Percentiles rank a stretch among this genome's conserved stretches.
These are phyloP conservation scores for Hypoxylon trugodes DNA, from an alignment of 495 filamentous ascomycete genomes.

Conservation along the genomic window DNA sequence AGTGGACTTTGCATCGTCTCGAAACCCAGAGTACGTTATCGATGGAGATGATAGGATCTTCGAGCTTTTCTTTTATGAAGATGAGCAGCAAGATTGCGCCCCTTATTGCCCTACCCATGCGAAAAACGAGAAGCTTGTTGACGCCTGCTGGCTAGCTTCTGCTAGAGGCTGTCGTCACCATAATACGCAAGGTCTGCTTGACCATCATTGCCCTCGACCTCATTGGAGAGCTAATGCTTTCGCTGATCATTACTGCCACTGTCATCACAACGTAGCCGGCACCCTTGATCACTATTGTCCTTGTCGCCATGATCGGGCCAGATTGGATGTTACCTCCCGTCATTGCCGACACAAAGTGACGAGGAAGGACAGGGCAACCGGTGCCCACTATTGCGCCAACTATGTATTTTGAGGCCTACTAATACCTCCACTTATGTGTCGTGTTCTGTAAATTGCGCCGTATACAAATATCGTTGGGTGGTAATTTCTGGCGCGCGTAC, in stretches of 20 bases:
- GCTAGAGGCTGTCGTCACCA: slow-evolving; percentile 15
- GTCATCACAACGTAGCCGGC: neutral
- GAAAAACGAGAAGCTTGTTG: neutral
- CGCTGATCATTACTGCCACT: slow-evolving; percentile 29
- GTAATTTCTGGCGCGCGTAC: no score
- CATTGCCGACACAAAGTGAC: slow-evolving; percentile 13
- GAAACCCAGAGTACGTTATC: neutral
- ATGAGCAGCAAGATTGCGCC: slow-evolving; percentile 9
- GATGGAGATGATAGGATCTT: slow-evolving; percentile 27
- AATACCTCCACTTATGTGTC: no score
- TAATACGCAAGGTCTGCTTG: slow-evolving; percentile 2
- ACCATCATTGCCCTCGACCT: slow-evolving; percentile 20
- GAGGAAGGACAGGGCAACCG: no score
- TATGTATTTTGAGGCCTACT: no score
- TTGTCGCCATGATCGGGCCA: slow-evolving; percentile 8
- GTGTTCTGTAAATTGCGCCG: no score
- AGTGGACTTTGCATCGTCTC: slow-evolving; percentile 2
- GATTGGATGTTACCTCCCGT: neutral
- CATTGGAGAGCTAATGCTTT: slow-evolving; percentile 14
- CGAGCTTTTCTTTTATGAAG: slow-evolving; percentile 25
- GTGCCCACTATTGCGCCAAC: no score
- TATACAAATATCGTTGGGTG: no score
- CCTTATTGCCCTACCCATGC: slow-evolving; percentile 25
- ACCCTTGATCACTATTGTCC: slow-evolving; percentile 31
- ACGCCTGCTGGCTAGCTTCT: neutral